A percentile compares a stretch with the other conserved stretches of the same genome.
These are phyloP conservation scores for Penicillium robsamsonii DNA, from an alignment of 495 filamentous ascomycete species.

Conservation along the genomic window DNA sequence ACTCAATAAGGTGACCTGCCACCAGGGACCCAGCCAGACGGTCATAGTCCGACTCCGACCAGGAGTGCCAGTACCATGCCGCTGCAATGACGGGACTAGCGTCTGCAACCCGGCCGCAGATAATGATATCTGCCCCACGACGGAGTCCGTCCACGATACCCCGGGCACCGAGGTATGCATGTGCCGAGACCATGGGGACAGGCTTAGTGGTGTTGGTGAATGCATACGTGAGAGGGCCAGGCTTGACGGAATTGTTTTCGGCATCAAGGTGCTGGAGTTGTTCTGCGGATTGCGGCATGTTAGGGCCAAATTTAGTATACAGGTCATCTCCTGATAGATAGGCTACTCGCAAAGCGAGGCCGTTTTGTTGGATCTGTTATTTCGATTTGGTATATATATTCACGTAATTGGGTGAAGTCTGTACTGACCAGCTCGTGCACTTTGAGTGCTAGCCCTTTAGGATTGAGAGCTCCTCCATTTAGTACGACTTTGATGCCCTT, in stretches of 20 bases:
- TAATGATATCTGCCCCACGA: constrained; percentile 51
- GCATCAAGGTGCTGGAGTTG: constrained; percentile 41
- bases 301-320: constrained; percentile 25
- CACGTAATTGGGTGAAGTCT: not conserved
- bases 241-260: constrained; percentile 17
- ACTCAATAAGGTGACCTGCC: constrained; percentile 54
- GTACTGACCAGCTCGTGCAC: constrained; percentile 33
- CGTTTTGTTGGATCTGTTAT: constrained; percentile 25
- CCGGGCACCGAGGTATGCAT: constrained; percentile 46
- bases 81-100: constrained; percentile 49
- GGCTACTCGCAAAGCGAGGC: constrained; percentile 40
- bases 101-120: constrained; percentile 53
- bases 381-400: not conserved
- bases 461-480: constrained; percentile 47
- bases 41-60: constrained; percentile 39
- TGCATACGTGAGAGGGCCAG: constrained; percentile 20
- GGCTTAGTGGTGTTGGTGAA: constrained; percentile 20
- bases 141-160: constrained; percentile 45
- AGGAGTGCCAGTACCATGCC: constrained; percentile 47
- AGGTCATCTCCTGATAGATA: constrained; percentile 50
- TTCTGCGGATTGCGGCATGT: constrained; percentile 26
- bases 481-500: constrained; percentile 46
- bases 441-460: constrained; percentile 41
- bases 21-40: constrained; percentile 44
- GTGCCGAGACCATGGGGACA: constrained; percentile 30